Evolutionary conservation across 108 stramenopile genomes (phyloP).

Genomic region (Discostella pseudostelligera): DNA sequence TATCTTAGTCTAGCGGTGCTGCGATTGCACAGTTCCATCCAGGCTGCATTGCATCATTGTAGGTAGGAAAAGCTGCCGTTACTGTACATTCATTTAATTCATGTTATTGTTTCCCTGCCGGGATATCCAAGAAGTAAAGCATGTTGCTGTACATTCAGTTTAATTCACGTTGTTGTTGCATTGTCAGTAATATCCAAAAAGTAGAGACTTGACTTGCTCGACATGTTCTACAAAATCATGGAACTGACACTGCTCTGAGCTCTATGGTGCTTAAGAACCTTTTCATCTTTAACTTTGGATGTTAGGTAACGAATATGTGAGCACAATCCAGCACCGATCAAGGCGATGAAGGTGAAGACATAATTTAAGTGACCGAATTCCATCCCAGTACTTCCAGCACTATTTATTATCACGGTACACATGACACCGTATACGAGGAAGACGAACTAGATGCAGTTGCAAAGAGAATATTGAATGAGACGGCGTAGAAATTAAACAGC

Average conservation of each 20-base stretch:
- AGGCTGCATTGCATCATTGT: too few species aligned
- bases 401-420: conserved; percentile 38
- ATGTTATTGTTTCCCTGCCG: too few species aligned
- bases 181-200: too few species aligned
- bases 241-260: conserved; percentile 47
- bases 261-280: conserved; percentile 44
- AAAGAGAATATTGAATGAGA: neutral
- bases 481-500: neutral
- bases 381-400: conserved; percentile 22
- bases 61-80: too few species aligned
- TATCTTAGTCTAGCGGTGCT: too few species aligned
- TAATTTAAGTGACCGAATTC: conserved; percentile 36
- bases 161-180: too few species aligned
- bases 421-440: conserved; percentile 43
- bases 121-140: too few species aligned
- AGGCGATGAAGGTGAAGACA: conserved; percentile 35
- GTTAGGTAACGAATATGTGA: conserved; percentile 48
- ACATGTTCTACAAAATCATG: conserved; percentile 21
- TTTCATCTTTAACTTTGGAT: conserved; percentile 43
- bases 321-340: conserved; percentile 37
- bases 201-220: too few species aligned
- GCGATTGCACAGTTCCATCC: too few species aligned
- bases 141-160: too few species aligned
- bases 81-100: too few species aligned
- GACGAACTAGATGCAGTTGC: conserved; percentile 15